Evolutionary conservation across 441 rosid species (phyloP), one percentile per base, ranked within the genome.

Genomic region (Gossypium trilobum): DNA sequence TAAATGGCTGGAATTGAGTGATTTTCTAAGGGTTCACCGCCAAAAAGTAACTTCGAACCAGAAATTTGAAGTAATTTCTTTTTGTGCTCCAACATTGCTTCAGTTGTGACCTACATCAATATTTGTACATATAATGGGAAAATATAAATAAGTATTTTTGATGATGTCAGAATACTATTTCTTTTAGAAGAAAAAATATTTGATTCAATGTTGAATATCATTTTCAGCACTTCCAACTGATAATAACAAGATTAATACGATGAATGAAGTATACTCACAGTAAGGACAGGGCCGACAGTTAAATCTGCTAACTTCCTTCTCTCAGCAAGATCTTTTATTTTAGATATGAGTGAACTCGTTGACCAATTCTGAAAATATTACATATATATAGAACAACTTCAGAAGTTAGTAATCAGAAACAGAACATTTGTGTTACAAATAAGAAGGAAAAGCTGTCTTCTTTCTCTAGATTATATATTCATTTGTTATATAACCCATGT

Each of bases 281-380:
- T 95, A 64, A 95, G 95, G 77, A 95, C 91, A 16, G 99, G 99
- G 58, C 99, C 97, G 72, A 92, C 58, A 10, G 97, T 92, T 72
- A 95, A 80, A 83, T 95, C 97, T 82, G 84, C 96, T 71, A 95
- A 73, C 78, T 92, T 95, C 80, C 99, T 87, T 83, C 99, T 91
- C 79, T 72, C 88, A 0, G 99, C 97, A 55, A 92, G 93, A 31
- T 85, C 91, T 82, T 86, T 88, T 84, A 92, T 70, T 78, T 88
- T 89, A 31, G 89, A 81, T 63, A 89, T 8, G 64, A 95, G 87
- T 71, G 90, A 58, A 58, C 93, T 82, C 57, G 77, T 75, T 11
- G 92, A 78, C 99, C 97, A 95, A 74, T 89, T 95, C 99, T 95
- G 86, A 65, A 72, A 48, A 55, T 55, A 20, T 20, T 6, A 36